These are phyloP conservation scores for Termitomyces sp. DNA, from an alignment of 768 basidiomycete genomes.

Conservation along the genomic window DNA sequence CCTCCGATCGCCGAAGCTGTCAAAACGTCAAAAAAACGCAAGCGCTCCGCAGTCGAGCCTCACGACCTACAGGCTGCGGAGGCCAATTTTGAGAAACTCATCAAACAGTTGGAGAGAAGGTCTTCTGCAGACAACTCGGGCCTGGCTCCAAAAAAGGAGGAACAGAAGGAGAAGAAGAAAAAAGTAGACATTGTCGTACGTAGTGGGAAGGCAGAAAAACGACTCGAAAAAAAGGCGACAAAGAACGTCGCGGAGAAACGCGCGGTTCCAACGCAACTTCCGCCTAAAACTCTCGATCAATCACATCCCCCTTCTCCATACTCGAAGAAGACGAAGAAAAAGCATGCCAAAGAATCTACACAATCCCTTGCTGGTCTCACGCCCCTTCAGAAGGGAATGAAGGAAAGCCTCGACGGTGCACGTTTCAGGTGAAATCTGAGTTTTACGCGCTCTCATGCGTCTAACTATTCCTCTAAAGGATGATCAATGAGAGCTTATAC, in stretches of 20 bases:
- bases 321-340: constrained; percentile 11
- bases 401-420: constrained; percentile 78
- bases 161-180: constrained; percentile 10
- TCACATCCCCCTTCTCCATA: background rate
- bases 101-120: constrained; percentile 37
- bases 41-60: constrained; percentile 35
- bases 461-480: constrained; percentile 33
- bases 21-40: constrained; percentile 48
- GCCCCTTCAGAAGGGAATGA: constrained; percentile 71
- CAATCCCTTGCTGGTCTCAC: constrained; percentile 41
- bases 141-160: constrained; percentile 2
- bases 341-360: background rate
- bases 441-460: background rate
- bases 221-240: background rate
- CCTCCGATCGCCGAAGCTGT: constrained; percentile 31
- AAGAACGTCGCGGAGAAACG: background rate
- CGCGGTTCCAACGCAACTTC: background rate
- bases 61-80: constrained; percentile 32
- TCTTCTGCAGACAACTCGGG: constrained; percentile 13
- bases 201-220: background rate
- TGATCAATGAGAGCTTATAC: constrained; percentile 92
- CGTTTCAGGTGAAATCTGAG: constrained; percentile 63
- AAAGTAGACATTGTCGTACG: background rate
- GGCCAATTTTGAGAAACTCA: constrained; percentile 56
- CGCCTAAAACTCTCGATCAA: background rate